Evolutionary conservation across 331 rosid species (phyloP).

Genomic region (Rosa hybrid): DNA sequence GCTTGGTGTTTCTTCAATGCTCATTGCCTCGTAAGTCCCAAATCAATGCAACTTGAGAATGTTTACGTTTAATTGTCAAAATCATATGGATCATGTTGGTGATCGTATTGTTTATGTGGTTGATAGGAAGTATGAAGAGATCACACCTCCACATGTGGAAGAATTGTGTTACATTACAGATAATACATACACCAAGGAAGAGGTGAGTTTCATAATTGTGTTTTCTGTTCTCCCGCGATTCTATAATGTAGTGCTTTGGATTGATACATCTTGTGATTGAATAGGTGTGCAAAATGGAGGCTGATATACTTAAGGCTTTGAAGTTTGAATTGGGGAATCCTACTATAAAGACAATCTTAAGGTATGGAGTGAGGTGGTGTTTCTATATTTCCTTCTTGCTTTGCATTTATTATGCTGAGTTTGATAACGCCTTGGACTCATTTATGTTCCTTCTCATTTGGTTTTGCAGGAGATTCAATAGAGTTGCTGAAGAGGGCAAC

Average conservation of each 20-base stretch:
- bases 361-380: constrained; percentile 36
- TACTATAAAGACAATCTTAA: constrained; percentile 72
- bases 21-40: constrained; percentile 80
- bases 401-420: background rate
- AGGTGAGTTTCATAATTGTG: constrained; percentile 38
- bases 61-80: background rate
- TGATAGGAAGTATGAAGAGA: constrained; percentile 83
- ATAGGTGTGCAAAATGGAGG: constrained; percentile 85
- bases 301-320: constrained; percentile 68
- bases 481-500: constrained; percentile 48
- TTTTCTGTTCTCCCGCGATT: background rate
- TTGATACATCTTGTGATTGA: background rate
- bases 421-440: constrained; percentile 17
- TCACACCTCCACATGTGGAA: constrained; percentile 80
- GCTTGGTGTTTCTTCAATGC: constrained; percentile 80
- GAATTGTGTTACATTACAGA: constrained; percentile 79
- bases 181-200: constrained; percentile 66
- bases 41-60: background rate
- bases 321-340: constrained; percentile 90
- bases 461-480: constrained; percentile 63
- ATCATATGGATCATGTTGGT: background rate
- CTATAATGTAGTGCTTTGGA: background rate
- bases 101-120: constrained; percentile 10
- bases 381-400: background rate
- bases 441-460: constrained; percentile 2